These are phyloP conservation scores for Byssoonygena ceratinophila DNA, from an alignment of 2,329 filamentous ascomycete species.

Conservation along the genomic window DNA sequence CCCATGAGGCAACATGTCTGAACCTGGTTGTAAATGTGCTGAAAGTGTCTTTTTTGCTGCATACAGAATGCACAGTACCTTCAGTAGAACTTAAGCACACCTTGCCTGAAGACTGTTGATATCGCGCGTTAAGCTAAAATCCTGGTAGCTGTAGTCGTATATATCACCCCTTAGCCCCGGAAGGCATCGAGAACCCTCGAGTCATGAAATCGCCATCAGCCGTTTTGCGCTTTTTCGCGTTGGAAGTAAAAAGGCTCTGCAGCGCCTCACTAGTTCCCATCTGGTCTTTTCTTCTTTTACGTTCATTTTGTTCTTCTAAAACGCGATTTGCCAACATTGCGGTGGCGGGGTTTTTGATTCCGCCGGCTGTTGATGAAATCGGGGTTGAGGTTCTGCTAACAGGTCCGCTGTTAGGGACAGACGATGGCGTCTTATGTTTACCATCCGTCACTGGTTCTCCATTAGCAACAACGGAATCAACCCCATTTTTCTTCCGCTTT, in stretches of 20 bases:
- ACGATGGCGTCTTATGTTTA: not conserved
- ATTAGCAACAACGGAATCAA: conserved; percentile 32
- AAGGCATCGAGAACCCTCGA: conserved; percentile 45
- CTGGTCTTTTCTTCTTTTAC: conserved; percentile 67
- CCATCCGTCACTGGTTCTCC: conserved; percentile 19
- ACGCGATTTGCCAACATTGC: conserved; percentile 79
- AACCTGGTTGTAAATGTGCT: not conserved
- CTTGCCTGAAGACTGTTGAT: too few species aligned
- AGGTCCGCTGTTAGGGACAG: conserved; percentile 15
- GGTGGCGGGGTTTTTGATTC: conserved; percentile 81
- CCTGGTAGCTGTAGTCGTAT: not conserved
- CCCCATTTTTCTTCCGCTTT: conserved; percentile 61
- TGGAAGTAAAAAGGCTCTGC: conserved; percentile 45
- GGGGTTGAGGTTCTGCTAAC: conserved; percentile 26
- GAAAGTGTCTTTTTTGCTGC: too few species aligned
- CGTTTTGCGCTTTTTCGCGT: conserved; percentile 30
- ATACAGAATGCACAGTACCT: too few species aligned
- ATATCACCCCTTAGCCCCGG: conserved; percentile 31
- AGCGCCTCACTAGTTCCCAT: conserved; percentile 50
- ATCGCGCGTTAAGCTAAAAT: too few species aligned
- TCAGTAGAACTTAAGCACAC: too few species aligned
- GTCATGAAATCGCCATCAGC: conserved; percentile 49
- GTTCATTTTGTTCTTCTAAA: conserved; percentile 71
- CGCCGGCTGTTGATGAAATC: conserved; percentile 35
- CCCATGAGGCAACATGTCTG: too few species aligned